Evolutionary conservation across 768 basidiomycete genomes (phyloP), one percentile per base, ranked within the genome.

Genomic region (Psilocybe cubensis): DNA sequence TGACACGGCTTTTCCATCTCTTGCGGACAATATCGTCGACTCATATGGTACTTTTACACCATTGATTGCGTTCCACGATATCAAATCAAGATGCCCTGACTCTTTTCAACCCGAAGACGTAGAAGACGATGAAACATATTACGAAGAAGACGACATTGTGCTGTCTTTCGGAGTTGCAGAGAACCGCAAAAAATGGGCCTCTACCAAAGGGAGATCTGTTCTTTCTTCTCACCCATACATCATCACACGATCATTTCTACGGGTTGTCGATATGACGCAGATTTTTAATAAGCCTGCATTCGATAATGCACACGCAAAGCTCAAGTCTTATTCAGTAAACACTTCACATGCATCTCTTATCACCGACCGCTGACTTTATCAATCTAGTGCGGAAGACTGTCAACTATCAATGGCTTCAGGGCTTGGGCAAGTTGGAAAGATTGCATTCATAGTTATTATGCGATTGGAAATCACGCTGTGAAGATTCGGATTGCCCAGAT

Each of bases 221-320:
- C 54, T 69, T 9, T 52, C 61, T n/a, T 57, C 55, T 2, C 75
- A 74, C 57, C 76, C 76, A 6, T 72, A 73, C 45, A 64, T 78
- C 31, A 63, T 76, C 12, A 74, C 75, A 43, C 69, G 77, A 24
- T 72, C 75, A 1, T 70, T 73, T 25, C 63, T 78, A n/a, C 70
- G 69, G 10, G 60, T 77, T 9, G 64, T 73, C 12, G 68, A 74
- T 10, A 69, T 73, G 63, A 74, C 72, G 1, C 52, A 61, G 3
- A 46, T 68, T 6, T 71, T 71, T 53, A 67, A 76, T 45, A 65
- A 68, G 25, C 60, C 56, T 23, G 65, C 66, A 3, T 77, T 75
- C 55, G 63, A 71, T 4, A 60, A 57, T 25, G 56, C 63, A 52
- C 74, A 73, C 31, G 48, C 60, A 43, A 33, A 59, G 5, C 63